A percentile compares a stretch with the other conserved stretches of the same genome.
phyloP scores from a whole-genome alignment of 1,284 basidiomycete genomes.

The Papiliotrema nemorosa region DNA sequence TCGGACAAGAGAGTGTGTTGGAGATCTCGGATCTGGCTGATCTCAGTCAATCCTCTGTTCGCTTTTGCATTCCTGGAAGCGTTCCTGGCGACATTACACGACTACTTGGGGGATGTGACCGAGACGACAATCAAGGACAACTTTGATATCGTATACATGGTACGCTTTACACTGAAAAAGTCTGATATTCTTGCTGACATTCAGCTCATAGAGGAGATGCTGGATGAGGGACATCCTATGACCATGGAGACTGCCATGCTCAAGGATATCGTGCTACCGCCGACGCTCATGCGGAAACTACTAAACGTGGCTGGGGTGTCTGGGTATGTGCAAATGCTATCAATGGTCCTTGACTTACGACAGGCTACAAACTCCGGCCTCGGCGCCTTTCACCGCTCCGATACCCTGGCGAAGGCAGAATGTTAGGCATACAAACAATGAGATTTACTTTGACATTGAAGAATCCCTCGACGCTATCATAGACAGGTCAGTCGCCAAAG shows the following conservation, averaged over 20 bases:
- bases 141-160: conserved; percentile 94
- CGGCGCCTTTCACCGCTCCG: conserved; percentile 80
- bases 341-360: background rate
- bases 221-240: conserved; percentile 88
- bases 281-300: conserved; percentile 75
- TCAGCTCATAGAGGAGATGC: conserved; percentile 88
- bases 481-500: conserved; percentile 59
- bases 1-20: conserved; percentile 57
- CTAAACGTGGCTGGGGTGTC: conserved; percentile 61
- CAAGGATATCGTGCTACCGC: conserved; percentile 86
- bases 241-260: conserved; percentile 91
- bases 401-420: conserved; percentile 91
- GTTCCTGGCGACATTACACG: conserved; percentile 75
- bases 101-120: conserved; percentile 77
- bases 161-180: conserved; percentile 26
- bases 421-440: conserved; percentile 80
- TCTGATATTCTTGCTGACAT: conserved; percentile 1
- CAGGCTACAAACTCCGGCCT: conserved; percentile 48
- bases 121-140: conserved; percentile 79
- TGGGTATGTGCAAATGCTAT: conserved; percentile 42
- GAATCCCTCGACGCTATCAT: conserved; percentile 81
- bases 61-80: conserved; percentile 84
- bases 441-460: conserved; percentile 87
- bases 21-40: background rate
- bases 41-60: conserved; percentile 77